A percentile compares a stretch with the other conserved stretches of the same genome.
These are phyloP conservation scores for Rhododendron mucronatum DNA, from an alignment of 148 eudicot species.

Conservation along the genomic window DNA sequence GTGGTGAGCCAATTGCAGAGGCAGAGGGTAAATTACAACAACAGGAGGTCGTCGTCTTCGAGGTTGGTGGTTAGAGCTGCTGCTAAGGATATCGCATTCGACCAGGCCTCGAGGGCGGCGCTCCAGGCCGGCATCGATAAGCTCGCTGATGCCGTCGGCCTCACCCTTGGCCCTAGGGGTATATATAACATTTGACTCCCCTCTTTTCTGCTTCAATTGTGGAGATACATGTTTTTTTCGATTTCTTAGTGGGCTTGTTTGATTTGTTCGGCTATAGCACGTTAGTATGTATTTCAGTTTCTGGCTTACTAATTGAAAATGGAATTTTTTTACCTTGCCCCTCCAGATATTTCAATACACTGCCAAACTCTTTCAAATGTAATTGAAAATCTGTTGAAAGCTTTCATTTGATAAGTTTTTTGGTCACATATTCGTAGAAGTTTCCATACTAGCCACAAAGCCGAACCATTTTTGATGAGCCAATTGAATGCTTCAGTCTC, in stretches of 20 bases:
- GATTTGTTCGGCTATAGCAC: neutral
- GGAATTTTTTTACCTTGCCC: neutral
- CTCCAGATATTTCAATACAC: neutral
- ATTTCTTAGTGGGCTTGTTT: neutral
- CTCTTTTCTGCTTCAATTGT: neutral
- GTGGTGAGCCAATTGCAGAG: constrained; percentile 45
- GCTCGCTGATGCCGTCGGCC: constrained; percentile 84
- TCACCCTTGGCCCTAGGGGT: constrained; percentile 99
- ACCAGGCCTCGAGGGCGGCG: constrained; percentile 70
- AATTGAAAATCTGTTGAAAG: neutral
- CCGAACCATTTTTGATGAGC: neutral
- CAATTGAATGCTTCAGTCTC: neutral
- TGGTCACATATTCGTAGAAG: neutral
- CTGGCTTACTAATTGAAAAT: neutral
- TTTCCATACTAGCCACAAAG: neutral
- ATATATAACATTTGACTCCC: neutral
- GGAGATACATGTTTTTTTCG: too few species aligned
- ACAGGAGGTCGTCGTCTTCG: constrained; percentile 11
- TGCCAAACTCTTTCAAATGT: neutral
- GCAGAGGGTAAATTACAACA: constrained; percentile 51
- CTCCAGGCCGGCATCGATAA: constrained; percentile 94
- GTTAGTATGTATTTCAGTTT: neutral
- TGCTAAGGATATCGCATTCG: constrained; percentile 86
- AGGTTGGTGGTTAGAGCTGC: constrained; percentile 65
- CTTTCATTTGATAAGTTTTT: neutral